Base-by-base conservation (phyloP, 345 rosid genomes). In the Gossypium anomalum region DNA sequence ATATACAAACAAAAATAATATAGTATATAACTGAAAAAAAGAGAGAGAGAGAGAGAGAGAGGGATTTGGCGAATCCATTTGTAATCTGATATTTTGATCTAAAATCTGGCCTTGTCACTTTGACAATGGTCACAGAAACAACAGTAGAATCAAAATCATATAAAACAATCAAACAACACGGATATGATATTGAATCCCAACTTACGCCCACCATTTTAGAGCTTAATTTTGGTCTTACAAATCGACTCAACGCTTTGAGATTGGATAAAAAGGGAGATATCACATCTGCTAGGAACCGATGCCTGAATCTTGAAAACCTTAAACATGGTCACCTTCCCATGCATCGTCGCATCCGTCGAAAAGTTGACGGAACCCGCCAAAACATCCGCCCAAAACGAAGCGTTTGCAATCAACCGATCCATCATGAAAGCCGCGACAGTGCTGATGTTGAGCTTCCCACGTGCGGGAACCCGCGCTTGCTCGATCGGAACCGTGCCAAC, bases 261-360 rank as follows among this genome's bases (percentile, higher is more conserved):
- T 51, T 2, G 1, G 23, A 69, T 48, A 9, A 67, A 67, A 14
- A 67, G 27, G 0, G 72, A 51, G 25, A 69, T 29, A 34, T 69
- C 15, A 27, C 72, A 69, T 4, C 9, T 51, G 41, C 59, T 69
- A 11, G 58, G 59, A 69, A 51, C 72, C 60, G 72, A 51, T 17
- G 72, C 72, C 51, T 27, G 72, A 1, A 69, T 16, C 60, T 69
- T 69, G 25, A 69, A 69, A 2, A 51, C 8, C 14, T 68, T 68
- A 12, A 68, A 3, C 16, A 68, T 2, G 1, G 45, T 23, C 20
- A 49, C 72, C 45, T 51, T 51, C 22, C 72, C 88, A 41, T 44
- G 86, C 77, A 88, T 29, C 17, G 67, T 76, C 2, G 87, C 73
- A 8, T 65, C 74, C 2, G 88, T 80, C 17, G 74, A 76, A 58